phyloP scores from a whole-genome alignment of 2,329 filamentous ascomycete species.

The Lasiodiplodia gonubiensis region DNA sequence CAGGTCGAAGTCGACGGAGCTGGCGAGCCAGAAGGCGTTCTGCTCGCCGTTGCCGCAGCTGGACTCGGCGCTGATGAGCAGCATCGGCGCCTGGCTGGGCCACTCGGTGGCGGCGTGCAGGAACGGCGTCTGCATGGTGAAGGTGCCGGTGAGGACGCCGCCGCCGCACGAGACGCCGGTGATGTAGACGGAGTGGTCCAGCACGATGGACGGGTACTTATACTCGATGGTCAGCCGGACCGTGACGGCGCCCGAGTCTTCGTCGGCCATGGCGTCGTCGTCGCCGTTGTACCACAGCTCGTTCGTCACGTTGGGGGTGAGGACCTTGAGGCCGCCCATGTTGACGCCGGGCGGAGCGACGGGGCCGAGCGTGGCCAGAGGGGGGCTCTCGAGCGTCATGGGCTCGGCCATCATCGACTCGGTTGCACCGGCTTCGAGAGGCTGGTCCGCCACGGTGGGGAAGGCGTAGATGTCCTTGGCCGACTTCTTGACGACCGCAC shows the following conservation, averaged over 20 bases:
- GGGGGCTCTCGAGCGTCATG: slow-evolving; percentile 3
- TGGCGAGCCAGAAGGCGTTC: slow-evolving; percentile 30
- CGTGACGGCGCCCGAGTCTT: slow-evolving; percentile 4
- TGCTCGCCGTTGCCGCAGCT: slow-evolving; percentile 28
- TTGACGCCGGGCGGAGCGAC: slow-evolving; percentile 15
- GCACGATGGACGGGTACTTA: slow-evolving; percentile 29
- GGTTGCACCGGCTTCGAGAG: neutral
- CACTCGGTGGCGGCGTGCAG: slow-evolving; percentile 23
- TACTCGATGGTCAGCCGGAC: slow-evolving; percentile 26
- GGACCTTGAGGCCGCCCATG: slow-evolving; percentile 15
- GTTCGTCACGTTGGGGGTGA: neutral
- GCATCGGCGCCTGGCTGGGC: slow-evolving; percentile 17
- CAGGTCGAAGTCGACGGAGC: slow-evolving; percentile 27
- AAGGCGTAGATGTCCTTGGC: slow-evolving; percentile 11
- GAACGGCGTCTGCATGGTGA: slow-evolving; percentile 25
- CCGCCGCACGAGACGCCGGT: slow-evolving; percentile 24
- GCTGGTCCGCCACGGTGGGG: slow-evolving; percentile 1
- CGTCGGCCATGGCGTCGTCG: slow-evolving; percentile 6
- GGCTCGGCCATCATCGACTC: slow-evolving; percentile 5
- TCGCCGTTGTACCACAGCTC: slow-evolving; percentile 21
- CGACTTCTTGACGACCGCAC: slow-evolving; percentile 16
- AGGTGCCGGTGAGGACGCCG: slow-evolving; percentile 11
- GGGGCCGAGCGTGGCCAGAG: slow-evolving; percentile 14
- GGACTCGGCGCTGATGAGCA: slow-evolving; percentile 28
- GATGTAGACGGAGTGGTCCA: slow-evolving; percentile 31